Conservation (phyloP, 768 basidiomycete species). For the Suillus sp. region DNA sequence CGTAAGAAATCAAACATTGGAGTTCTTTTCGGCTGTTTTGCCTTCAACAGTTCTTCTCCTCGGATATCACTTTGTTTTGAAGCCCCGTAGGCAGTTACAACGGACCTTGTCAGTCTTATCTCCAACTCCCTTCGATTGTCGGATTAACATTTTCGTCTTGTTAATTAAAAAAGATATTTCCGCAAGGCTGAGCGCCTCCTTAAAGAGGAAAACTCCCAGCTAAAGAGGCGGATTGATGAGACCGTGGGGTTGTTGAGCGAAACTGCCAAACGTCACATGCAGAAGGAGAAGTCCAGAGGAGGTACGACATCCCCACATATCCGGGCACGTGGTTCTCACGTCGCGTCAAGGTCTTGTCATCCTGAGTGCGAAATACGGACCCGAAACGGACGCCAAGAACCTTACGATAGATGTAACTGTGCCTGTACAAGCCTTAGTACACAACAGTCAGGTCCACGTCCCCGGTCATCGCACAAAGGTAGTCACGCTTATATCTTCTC, state of each 20-base stretch:
- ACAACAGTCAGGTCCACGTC: slow-evolving; percentile 76
- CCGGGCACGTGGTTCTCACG: slow-evolving; percentile 18
- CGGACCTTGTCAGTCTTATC: slow-evolving; percentile 50
- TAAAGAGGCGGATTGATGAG: slow-evolving; percentile 64
- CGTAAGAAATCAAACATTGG: slow-evolving; percentile 47
- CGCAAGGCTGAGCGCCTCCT: slow-evolving; percentile 61
- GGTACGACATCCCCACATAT: slow-evolving; percentile 44
- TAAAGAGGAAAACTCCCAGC: slow-evolving; percentile 64
- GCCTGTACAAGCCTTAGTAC: slow-evolving; percentile 80
- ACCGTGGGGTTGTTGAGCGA: slow-evolving; percentile 66
- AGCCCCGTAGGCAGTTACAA: slow-evolving; percentile 54
- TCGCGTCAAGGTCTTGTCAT: slow-evolving; percentile 67
- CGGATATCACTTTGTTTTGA: slow-evolving; percentile 58
- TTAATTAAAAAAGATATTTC: slow-evolving; percentile 54
- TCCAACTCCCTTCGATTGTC: slow-evolving; percentile 12
- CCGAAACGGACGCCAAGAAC: slow-evolving; percentile 53
- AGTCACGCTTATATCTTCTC: neutral
- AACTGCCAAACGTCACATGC: slow-evolving; percentile 61
- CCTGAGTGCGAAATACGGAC: slow-evolving; percentile 72
- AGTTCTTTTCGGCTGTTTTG: slow-evolving; percentile 52
- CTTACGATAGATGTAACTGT: slow-evolving; percentile 76
- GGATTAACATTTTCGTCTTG: neutral
- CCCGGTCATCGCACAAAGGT: slow-evolving; percentile 79
- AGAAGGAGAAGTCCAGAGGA: slow-evolving; percentile 64
- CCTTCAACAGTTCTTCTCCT: slow-evolving; percentile 56